Base-by-base conservation (phyloP, 192 early-diverging fungal genomes). In the Linnemannia exigua region DNA sequence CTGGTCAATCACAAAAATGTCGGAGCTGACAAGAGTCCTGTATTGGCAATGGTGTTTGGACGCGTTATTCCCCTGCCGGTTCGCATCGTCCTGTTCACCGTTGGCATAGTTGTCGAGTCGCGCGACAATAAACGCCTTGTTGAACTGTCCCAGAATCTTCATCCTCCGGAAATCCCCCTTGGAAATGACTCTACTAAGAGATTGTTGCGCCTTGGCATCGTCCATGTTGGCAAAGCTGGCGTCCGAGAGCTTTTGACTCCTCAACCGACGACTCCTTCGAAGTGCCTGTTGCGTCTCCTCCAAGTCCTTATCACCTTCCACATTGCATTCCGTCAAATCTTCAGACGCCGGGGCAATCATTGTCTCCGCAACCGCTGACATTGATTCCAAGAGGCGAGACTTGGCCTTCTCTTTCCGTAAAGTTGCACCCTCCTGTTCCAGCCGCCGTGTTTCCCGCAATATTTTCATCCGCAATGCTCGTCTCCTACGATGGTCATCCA, bases 1-100 rank as follows among this genome's bases (percentile, higher is more conserved):
- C 79, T 99, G 99, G 88, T 99, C 99, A 70, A 99, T 93, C 52
- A 99, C 97, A 83, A 96, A 99, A 12, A 99, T 91, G 80, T 97
- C 95, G 1, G 84, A 86, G 70, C 84, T 86, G 68, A 86, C 20
- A 28, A 84, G 72, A 22, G 17, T 44, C 16, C 38, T 35, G 44
- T 70, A n/a, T 37, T 54, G 51, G 37, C 1, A n/a, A 38, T 61
- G 41, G 25, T 47, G 63, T 14, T 31, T 66, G 48, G 5, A 25
- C n/a, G 15, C 38, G 12, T 12, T 15, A 16, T 8, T 20, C 15
- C 70, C 74, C 9, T 75, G 6, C 36, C 1, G 19, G 7, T 38
- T 19, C 2, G 51, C 74, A 1, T 72, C 31, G 22, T 38, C 1
- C 17, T 70, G 15, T 2, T 70, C 37, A 4, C 16, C 19, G 15